Evolutionary conservation across 106 monocot genomes (phyloP).

Genomic region (Apostasia shenzhenica): DNA sequence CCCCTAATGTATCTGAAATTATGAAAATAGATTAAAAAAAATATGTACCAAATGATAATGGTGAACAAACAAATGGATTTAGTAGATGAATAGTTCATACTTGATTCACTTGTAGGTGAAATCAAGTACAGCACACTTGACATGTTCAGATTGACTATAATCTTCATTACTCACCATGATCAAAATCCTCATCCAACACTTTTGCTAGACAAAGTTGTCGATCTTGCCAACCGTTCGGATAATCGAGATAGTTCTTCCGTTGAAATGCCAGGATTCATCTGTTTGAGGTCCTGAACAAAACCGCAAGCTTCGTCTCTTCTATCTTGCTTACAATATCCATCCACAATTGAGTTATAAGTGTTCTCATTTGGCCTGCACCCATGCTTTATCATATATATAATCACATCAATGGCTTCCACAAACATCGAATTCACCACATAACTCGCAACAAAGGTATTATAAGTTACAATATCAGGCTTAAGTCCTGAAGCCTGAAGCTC

Average conservation of each 20-base stretch:
- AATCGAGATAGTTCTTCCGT: conserved; percentile 35
- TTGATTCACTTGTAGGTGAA: too few relatives aligned
- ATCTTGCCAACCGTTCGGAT: conserved; percentile 36
- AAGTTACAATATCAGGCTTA: conserved; percentile 81
- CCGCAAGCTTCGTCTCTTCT: conserved; percentile 51
- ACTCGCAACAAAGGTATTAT: conserved; percentile 75
- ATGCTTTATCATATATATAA: conserved; percentile 64
- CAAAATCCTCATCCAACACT: not conserved
- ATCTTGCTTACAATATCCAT: conserved; percentile 59
- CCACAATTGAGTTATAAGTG: conserved; percentile 76
- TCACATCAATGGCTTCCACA: conserved; percentile 78
- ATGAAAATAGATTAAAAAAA: too few relatives aligned
- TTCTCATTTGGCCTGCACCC: conserved; percentile 81
- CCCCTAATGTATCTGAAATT: too few relatives aligned
- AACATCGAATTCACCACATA: conserved; percentile 85
- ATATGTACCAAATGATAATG: too few relatives aligned
- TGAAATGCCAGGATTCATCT: conserved; percentile 51
- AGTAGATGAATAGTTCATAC: too few relatives aligned
- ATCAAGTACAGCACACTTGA: too few relatives aligned
- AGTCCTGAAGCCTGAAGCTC: conserved; percentile 74
- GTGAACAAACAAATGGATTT: too few relatives aligned
- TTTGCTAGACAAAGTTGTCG: not conserved
- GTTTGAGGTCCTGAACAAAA: conserved; percentile 48
- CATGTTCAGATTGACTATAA: too few relatives aligned
- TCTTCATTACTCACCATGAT: not conserved